Evolutionary conservation across 352 stramenopile species (phyloP), one percentile per base, ranked within the genome.

Genomic region (Plasmopara muralis): DNA sequence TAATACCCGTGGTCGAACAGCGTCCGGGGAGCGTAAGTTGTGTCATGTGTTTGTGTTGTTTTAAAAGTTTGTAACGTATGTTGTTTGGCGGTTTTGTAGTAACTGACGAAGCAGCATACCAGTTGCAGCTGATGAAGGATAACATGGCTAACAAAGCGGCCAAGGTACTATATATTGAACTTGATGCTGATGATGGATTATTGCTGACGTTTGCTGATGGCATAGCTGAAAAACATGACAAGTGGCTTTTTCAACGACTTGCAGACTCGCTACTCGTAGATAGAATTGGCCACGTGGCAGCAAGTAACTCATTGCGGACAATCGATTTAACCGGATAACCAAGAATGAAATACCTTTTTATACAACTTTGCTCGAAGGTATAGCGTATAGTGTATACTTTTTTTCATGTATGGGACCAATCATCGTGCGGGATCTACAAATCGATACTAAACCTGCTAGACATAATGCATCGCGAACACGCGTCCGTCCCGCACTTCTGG

Each of bases 201-300:
- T 14, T 47, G 0, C 43, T 53, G 18, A 61, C 42, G 45, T 7
- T 18, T 28, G 7, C 20, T 52, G 29, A 12, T 43, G n/a, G 42
- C 40, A 15, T 53, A 92, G 83, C 79, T 95, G 20, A 95, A 95
- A 66, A 82, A 87, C 57, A 92, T 95, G 83, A 95, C 85, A 46
- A 90, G 77, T 61, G 81, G 74, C 50, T 95, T 95, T 71, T 95
- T 95, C 66, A 81, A 58, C 47, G 82, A 95, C 55, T 49, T 95
- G 43, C 84, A 95, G 54, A 79, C 72, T 13, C 84, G 84, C 50
- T 95, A 95, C 64, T 80, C 70, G 48, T 88, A 72, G 59, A 43
- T 9, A 50, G 10, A 30, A 6, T 42, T 46, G 15, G 66, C 47
- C 62, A 66, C 62, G 53, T 70, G 57, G 62, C 62, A 60, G 38